phyloP scores from a whole-genome alignment of 2,329 filamentous ascomycete species.

The Epichloe hybrida region DNA sequence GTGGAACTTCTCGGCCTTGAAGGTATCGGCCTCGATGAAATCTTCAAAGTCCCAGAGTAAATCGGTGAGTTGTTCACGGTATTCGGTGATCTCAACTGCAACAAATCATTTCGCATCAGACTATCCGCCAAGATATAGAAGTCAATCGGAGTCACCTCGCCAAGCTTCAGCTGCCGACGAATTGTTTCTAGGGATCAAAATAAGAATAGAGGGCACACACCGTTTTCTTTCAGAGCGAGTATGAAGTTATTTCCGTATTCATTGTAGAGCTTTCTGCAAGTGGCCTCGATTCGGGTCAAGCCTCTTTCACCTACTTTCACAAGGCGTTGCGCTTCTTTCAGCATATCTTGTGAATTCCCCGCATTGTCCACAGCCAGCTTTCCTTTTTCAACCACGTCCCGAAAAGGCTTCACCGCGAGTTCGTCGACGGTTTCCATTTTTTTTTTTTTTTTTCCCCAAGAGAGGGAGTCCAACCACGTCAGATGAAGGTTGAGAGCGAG shows the following conservation, averaged over 20 bases:
- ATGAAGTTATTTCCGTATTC: slow-evolving; percentile 37
- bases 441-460: background rate
- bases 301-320: slow-evolving; percentile 35
- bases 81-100: slow-evolving; percentile 35
- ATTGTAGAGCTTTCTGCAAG: slow-evolving; percentile 33
- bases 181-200: background rate
- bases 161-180: background rate
- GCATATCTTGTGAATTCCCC: slow-evolving; percentile 31
- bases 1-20: slow-evolving; percentile 35
- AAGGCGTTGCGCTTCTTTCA: slow-evolving; percentile 33
- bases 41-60: slow-evolving; percentile 46
- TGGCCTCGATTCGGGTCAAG: slow-evolving; percentile 35
- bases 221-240: slow-evolving; percentile 38
- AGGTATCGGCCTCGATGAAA: slow-evolving; percentile 33
- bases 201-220: slow-evolving; percentile 21
- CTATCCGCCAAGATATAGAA: too few relatives aligned
- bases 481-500: background rate
- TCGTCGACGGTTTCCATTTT: slow-evolving; percentile 27
- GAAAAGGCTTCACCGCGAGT: slow-evolving; percentile 37
- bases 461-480: background rate
- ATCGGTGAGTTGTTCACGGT: slow-evolving; percentile 33
- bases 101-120: background rate
- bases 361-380: slow-evolving; percentile 34
- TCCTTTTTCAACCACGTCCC: slow-evolving; percentile 39
- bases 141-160: too few relatives aligned